A percentile compares a stretch with the other conserved stretches of the same genome.
Evolutionary conservation across 1,284 basidiomycete genomes (phyloP).

Genomic region (Sporisorium reilianum): DNA sequence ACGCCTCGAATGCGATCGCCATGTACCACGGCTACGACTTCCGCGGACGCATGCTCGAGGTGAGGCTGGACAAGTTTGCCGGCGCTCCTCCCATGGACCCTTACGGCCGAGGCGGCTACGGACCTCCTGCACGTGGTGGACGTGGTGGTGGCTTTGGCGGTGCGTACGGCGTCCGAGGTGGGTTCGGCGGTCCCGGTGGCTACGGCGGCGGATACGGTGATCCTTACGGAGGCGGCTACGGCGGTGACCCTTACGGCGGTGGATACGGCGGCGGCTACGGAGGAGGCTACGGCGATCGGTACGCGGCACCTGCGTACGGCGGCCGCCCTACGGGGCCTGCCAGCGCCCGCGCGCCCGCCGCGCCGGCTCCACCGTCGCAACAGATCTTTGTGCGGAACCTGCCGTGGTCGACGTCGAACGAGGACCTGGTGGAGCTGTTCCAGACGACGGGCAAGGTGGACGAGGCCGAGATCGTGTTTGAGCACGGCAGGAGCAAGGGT

Average conservation of each 20-base stretch:
- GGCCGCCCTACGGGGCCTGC: constrained; percentile 28
- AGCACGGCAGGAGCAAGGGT: constrained; percentile 89
- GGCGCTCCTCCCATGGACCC: constrained; percentile 71
- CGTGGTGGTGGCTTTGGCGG: constrained; percentile 74
- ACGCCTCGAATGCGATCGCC: constrained; percentile 83
- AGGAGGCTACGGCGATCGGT: constrained; percentile 36
- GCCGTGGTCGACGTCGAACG: constrained; percentile 98
- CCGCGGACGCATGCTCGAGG: constrained; percentile 58
- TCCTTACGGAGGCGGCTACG: constrained; percentile 30
- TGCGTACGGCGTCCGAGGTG: constrained; percentile 75
- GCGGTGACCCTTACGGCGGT: constrained; percentile 27
- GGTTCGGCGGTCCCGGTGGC: constrained; percentile 73
- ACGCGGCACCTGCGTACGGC: constrained; percentile 10
- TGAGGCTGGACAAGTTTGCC: constrained; percentile 80
- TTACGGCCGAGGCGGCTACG: constrained; percentile 72
- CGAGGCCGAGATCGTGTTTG: constrained; percentile 91
- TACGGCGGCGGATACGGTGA: constrained; percentile 68
- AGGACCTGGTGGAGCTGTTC: constrained; percentile 96
- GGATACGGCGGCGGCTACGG: constrained; percentile 23
- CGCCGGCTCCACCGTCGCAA: constrained; percentile 81
- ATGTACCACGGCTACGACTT: constrained; percentile 65
- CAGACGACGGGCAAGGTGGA: constrained; percentile 96
- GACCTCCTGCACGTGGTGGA: constrained; percentile 72
- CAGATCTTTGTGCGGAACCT: constrained; percentile 98
- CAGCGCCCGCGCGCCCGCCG: constrained; percentile 14